These are phyloP conservation scores for Stagonosporopsis chrysanthemi DNA, from an alignment of 2,329 filamentous ascomycete species.

Conservation along the genomic window DNA sequence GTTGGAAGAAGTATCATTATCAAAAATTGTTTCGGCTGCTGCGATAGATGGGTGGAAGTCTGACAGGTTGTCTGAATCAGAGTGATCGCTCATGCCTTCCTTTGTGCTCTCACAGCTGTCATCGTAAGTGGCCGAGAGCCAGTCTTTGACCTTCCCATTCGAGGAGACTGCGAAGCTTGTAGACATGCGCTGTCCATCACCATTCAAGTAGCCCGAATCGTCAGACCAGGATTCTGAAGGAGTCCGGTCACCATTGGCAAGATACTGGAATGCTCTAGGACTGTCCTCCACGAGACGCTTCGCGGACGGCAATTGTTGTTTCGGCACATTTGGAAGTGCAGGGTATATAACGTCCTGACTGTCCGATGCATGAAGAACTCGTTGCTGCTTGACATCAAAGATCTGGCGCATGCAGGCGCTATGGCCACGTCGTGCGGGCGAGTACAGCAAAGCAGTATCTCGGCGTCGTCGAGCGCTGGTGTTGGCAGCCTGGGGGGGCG, in stretches of 20 bases:
- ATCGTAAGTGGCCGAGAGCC: constrained; percentile 20
- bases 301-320: constrained; percentile 14
- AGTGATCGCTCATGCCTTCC: not conserved
- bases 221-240: constrained; percentile 38
- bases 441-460: constrained; percentile 30
- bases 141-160: constrained; percentile 25
- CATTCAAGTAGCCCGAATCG: constrained; percentile 35
- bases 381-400: constrained; percentile 31
- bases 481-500: constrained; percentile 26
- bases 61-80: not conserved
- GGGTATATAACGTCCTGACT: constrained; percentile 25
- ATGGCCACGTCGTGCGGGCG: constrained; percentile 42
- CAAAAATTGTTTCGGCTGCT: too few species aligned
- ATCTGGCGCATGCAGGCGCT: constrained; percentile 39
- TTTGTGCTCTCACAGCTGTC: not conserved
- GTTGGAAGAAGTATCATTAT: not conserved
- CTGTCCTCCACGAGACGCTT: not conserved
- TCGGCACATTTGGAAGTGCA: constrained; percentile 35
- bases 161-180: constrained; percentile 3
- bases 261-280: not conserved
- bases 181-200: constrained; percentile 1
- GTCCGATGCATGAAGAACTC: constrained; percentile 2
- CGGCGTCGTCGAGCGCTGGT: constrained; percentile 34
- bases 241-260: not conserved
- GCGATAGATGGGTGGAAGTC: not conserved